Percentiles rank a stretch among this genome's conserved stretches.
Conservation (phyloP, 2,329 filamentous ascomycete genomes). For the Talaromyces funiculosus region DNA sequence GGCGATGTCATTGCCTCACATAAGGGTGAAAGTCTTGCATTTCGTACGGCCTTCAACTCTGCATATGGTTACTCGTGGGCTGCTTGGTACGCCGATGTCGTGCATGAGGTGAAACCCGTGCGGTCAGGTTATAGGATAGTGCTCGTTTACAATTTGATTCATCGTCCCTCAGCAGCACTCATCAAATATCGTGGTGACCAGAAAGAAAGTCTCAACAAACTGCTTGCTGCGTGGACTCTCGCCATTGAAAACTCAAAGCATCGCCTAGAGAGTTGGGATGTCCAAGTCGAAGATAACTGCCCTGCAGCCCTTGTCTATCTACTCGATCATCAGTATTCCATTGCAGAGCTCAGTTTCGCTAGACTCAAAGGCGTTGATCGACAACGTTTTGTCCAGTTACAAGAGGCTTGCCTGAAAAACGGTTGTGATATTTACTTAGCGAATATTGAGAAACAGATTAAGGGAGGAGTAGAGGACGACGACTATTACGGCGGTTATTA, state of each 20-base stretch:
- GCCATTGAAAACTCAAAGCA: not conserved
- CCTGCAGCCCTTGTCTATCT: constrained; percentile 18
- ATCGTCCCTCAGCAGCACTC: constrained; percentile 13
- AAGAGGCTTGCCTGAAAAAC: constrained; percentile 16
- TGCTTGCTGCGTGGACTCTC: constrained; percentile 11
- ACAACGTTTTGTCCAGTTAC: constrained; percentile 14
- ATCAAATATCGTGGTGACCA: not conserved
- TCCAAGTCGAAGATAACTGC: not conserved
- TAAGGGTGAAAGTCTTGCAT: constrained; percentile 26
- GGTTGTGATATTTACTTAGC: constrained; percentile 22
- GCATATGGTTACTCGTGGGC: constrained; percentile 17
- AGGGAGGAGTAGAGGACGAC: constrained; percentile 15
- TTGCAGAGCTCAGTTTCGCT: constrained; percentile 18
- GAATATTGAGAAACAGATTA: constrained; percentile 18
- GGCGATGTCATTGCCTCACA: constrained; percentile 43
- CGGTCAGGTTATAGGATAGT: constrained; percentile 46
- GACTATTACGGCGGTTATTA: not conserved
- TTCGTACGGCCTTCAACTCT: constrained; percentile 27
- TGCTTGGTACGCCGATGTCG: constrained; percentile 50
- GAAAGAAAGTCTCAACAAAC: not conserved
- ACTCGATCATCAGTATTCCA: constrained; percentile 23
- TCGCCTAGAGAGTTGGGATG: not conserved
- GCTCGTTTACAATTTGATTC: constrained; percentile 50
- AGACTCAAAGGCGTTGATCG: constrained; percentile 22
- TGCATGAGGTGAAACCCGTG: constrained; percentile 47